phyloP scores from a whole-genome alignment of 1,284 basidiomycete species.

The Trichosporon faecale region DNA sequence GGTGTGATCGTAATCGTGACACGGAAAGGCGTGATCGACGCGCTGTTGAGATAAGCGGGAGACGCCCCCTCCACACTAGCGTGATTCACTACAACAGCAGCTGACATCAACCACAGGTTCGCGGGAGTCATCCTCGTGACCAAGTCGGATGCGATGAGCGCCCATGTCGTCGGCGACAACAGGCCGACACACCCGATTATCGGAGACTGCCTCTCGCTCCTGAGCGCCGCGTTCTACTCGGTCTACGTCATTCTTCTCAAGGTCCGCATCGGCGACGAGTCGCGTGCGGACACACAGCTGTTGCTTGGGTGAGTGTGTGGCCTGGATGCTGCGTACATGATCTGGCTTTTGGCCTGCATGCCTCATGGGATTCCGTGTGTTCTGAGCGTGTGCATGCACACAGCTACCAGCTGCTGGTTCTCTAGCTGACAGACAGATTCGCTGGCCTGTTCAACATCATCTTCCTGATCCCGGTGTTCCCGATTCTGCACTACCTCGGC shows the following conservation, averaged over 20 bases:
- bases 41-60: not conserved
- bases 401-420: not conserved
- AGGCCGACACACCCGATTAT: constrained; percentile 53
- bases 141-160: constrained; percentile 63
- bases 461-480: constrained; percentile 73
- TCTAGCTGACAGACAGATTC: constrained; percentile 55
- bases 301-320: constrained; percentile 66
- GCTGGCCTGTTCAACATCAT: constrained; percentile 87
- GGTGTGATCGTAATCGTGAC: not conserved
- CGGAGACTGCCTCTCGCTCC: constrained; percentile 74
- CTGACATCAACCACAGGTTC: constrained; percentile 60
- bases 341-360: too few species aligned
- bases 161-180: constrained; percentile 17
- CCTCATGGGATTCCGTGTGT: not conserved
- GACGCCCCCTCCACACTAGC: not conserved
- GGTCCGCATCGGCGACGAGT: constrained; percentile 75
- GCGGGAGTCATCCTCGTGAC: constrained; percentile 82
- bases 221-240: constrained; percentile 83
- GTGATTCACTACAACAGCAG: not conserved
- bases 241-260: constrained; percentile 91
- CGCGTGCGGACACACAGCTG: constrained; percentile 84
- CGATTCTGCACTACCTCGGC: constrained; percentile 73
- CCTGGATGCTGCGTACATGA: not conserved
- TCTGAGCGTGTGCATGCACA: not conserved
- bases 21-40: constrained; percentile 1